Evolutionary conservation across 208 protist genomes (phyloP), one percentile per base, ranked within the genome.

Genomic region (Porcisia hertigi): DNA sequence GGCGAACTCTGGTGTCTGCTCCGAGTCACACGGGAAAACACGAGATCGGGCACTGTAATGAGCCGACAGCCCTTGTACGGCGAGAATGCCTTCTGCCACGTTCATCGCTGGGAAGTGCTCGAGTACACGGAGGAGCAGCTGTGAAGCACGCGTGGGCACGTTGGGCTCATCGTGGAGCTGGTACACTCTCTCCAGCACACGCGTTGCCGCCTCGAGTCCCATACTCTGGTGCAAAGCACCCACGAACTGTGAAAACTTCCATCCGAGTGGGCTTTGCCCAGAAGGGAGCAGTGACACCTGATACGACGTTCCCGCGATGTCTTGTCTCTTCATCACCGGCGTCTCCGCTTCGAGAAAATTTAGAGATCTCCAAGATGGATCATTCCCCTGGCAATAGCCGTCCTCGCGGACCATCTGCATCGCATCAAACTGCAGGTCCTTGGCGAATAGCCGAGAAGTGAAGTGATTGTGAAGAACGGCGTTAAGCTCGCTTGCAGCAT

Each of bases 191-290:
- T 88, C 79, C 62, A 96, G 75, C 7, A 89, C 69, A 14, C 25
- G 47, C 25, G 58, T 54, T 23, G 75, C 77, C 1, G 76, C 82
- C 0, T 71, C 69, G 0, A 23, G 25, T 54, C 90, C 92, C 34
- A 88, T 86, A 3, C 55, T 67, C 43, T 85, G 76, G n/a, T 95
- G 86, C 14, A 94, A 55, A 1, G 89, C 88, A 23, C 91, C 93
- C 36, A 97, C 74, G 75, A 97, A 95, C 60, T 97, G 93, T 1
- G 91, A 95, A 62, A 97, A 88, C 49, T 91, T 88, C 91, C 93
- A 97, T 6, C 91, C 93, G 16, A 97, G 78, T 3, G 89, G 71
- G 69, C 88, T 95, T 74, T 97, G 93, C 6, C 87, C 89, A 39
- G 63, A 86, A 8, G 86, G 71, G 30, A 95, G 84, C n/a, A 91